A percentile compares a stretch with the other conserved stretches of the same genome.
Evolutionary conservation across 352 stramenopile species (phyloP).

Genomic region (Pythium insidiosum): DNA sequence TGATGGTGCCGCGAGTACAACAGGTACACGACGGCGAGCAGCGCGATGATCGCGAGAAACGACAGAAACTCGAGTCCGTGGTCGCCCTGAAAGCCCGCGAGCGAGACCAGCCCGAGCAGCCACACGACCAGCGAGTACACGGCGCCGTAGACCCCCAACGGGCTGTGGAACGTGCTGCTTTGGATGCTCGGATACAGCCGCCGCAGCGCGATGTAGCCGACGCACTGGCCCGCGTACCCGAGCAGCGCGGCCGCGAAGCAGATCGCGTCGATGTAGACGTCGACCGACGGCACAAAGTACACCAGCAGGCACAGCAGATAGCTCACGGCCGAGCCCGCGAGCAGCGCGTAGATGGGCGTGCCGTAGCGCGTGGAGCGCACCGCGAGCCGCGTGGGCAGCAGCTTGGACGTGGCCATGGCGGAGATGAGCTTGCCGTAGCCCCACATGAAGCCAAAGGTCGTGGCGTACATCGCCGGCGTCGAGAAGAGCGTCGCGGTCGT

Average conservation of each 20-base stretch:
- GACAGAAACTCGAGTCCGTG: slow-evolving; percentile 6
- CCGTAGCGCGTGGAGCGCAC: slow-evolving; percentile 13
- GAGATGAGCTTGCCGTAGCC: slow-evolving; percentile 17
- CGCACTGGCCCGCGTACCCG: slow-evolving; percentile 21
- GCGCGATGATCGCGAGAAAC: slow-evolving; percentile 5
- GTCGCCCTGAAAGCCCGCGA: slow-evolving; percentile 17
- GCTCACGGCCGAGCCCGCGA: slow-evolving; percentile 13
- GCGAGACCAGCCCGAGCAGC: slow-evolving; percentile 16
- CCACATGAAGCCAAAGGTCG: slow-evolving; percentile 25
- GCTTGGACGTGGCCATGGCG: slow-evolving; percentile 16
- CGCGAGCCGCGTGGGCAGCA: slow-evolving; percentile 11
- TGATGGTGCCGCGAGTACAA: slow-evolving; percentile 18
- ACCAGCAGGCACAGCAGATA: slow-evolving; percentile 18
- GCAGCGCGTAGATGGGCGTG: slow-evolving; percentile 18
- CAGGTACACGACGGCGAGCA: slow-evolving; percentile 18
- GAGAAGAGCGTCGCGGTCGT: slow-evolving; percentile 17
- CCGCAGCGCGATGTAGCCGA: slow-evolving; percentile 24
- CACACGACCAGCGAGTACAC: slow-evolving; percentile 21
- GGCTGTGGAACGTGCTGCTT: slow-evolving; percentile 14
- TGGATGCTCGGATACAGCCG: slow-evolving; percentile 7
- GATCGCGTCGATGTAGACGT: slow-evolving; percentile 16
- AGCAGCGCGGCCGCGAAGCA: slow-evolving; percentile 17
- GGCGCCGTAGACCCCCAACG: slow-evolving; percentile 20
- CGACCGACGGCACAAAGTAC: slow-evolving; percentile 11
- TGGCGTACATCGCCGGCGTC: slow-evolving; percentile 23